A percentile compares a stretch with the other conserved stretches of the same genome.
phyloP scores from a whole-genome alignment of 2,329 filamentous ascomycete genomes.

The Colletotrichum eremochloae region DNA sequence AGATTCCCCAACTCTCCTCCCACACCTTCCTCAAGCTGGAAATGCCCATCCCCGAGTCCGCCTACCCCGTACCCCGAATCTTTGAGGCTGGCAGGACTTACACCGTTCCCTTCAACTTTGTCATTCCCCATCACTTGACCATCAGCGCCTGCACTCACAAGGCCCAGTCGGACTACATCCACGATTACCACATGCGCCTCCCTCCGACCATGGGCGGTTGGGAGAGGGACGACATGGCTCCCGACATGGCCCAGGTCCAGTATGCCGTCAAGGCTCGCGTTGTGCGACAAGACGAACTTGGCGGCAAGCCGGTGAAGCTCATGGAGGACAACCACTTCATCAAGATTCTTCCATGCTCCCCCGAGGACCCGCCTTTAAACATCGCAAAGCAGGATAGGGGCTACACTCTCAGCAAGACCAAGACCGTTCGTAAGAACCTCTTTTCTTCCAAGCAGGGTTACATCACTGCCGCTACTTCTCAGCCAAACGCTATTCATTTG shows the following conservation, averaged over 20 bases:
- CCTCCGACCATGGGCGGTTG: conserved; percentile 67
- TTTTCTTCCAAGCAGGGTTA: conserved; percentile 65
- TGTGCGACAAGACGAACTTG: conserved; percentile 50
- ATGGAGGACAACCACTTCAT: conserved; percentile 60
- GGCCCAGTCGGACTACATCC: conserved; percentile 59
- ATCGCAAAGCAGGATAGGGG: conserved; percentile 61
- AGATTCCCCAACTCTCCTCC: conserved; percentile 60
- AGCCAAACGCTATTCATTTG: conserved; percentile 64
- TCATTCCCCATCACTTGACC: conserved; percentile 70
- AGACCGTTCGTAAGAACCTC: conserved; percentile 66
- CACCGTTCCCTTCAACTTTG: conserved; percentile 69
- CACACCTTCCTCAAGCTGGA: conserved; percentile 69
- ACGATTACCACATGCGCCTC: conserved; percentile 65
- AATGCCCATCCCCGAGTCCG: conserved; percentile 64
- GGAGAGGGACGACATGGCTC: conserved; percentile 67
- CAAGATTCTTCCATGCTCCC: conserved; percentile 64
- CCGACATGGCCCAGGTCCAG: conserved; percentile 67
- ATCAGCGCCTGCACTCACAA: conserved; percentile 68
- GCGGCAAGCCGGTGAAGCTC: conserved; percentile 48
- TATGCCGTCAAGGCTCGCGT: conserved; percentile 66
- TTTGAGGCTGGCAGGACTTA: conserved; percentile 64
- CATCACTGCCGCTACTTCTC: conserved; percentile 59
- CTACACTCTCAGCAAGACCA: conserved; percentile 65
- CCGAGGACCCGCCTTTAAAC: conserved; percentile 65
- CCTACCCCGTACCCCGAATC: conserved; percentile 61